Evolutionary conservation across 805 yeast species (phyloP), one percentile per base, ranked within the genome.

Genomic region (Tetrapisispora fleetii): DNA sequence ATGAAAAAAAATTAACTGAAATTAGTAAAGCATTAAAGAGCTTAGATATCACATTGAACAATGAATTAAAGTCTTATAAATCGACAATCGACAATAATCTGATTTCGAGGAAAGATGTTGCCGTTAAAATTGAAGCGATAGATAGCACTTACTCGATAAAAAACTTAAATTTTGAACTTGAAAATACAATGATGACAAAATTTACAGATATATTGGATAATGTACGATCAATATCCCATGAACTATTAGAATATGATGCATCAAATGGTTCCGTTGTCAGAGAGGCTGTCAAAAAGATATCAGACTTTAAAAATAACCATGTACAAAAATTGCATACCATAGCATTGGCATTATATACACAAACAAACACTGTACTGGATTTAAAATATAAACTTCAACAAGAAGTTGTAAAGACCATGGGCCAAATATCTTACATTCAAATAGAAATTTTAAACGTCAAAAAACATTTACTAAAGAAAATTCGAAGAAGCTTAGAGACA

Each of bases 391-490:
- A 53, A n/a, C 50, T 74, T 13, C 66, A 72, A 14, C 57, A 58
- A 1, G 52, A 63, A 4, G 58, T 70, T 1, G 55, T 72, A 24
- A 50, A 42, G 3, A 28, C 55, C 0, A 50, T 58, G 41, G 60
- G 67, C 3, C 59, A 66, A 21, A 61, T 71, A 35, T 67, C 74
- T 1, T 61, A 54, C 44, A 61, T 71, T 2, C 77, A 73, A 52
- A 54, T 71, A 22, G 66, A 66, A 43, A 62, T 67, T 6, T 54
- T 72, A 49, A 64, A 63, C 24, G 55, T 67, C 0, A 68, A 63
- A 21, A 63, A 59, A 19, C 24, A 49, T 1, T 46, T 74, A 13
- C 51, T 63, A 5, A 60, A 56, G 21, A 71, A 68, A 6, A 57
- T 71, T 37, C 54, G 64, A 10, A 58, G 54, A 16, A 60, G 60